These are phyloP conservation scores for Calcarisporium arbuscula DNA, from an alignment of 2,329 filamentous ascomycete species.

Conservation along the genomic window DNA sequence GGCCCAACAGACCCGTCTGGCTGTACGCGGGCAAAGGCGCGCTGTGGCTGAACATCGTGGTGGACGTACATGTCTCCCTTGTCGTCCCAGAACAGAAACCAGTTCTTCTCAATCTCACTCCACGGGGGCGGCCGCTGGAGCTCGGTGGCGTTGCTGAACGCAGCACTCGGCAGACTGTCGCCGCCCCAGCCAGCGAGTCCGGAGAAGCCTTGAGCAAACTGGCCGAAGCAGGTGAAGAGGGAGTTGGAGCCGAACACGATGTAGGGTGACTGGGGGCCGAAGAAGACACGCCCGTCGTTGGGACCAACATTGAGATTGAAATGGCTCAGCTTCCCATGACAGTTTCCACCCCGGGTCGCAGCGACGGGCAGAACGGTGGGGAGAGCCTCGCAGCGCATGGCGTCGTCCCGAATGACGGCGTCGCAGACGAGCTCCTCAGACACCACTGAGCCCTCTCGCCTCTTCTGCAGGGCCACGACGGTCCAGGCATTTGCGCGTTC, in stretches of 20 bases:
- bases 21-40: conserved; percentile 41
- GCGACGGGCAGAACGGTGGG: conserved; percentile 39
- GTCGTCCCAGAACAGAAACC: conserved; percentile 54
- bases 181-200: conserved; percentile 36
- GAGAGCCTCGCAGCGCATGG: conserved; percentile 34
- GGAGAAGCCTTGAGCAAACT: conserved; percentile 50
- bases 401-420: conserved; percentile 36
- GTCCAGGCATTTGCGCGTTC: conserved; percentile 39
- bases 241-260: conserved; percentile 52
- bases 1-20: conserved; percentile 38
- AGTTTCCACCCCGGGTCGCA: conserved; percentile 37
- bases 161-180: conserved; percentile 16
- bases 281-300: conserved; percentile 53
- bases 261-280: conserved; percentile 43
- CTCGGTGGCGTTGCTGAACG: conserved; percentile 41
- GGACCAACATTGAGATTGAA: conserved; percentile 43
- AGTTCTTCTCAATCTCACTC: conserved; percentile 51
- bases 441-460: conserved; percentile 20
- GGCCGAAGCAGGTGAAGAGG: conserved; percentile 46
- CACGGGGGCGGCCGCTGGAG: conserved; percentile 42
- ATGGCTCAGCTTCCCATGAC: conserved; percentile 34
- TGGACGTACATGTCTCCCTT: conserved; percentile 41
- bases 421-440: conserved; percentile 43
- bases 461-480: conserved; percentile 41
- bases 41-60: conserved; percentile 43